Base-by-base conservation (phyloP, 352 stramenopile genomes). In the Pythium periplocum region DNA sequence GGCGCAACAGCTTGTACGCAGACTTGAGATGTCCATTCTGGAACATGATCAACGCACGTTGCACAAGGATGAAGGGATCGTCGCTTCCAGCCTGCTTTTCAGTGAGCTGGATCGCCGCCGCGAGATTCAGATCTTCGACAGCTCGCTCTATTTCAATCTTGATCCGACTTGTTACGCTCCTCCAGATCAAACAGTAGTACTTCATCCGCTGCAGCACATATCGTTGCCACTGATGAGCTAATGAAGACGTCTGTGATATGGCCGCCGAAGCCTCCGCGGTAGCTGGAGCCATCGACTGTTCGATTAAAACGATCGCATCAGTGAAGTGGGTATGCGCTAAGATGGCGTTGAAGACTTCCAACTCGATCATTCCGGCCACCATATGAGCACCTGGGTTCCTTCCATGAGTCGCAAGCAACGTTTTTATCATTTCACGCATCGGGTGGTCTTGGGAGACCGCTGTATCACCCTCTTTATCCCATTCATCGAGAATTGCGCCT, bases 111-210 rank as follows among this genome's bases (percentile, higher is more conserved):
- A 80, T 48, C 2, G 64, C 55, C 4, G 64, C 67, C 0, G 71
- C 76, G 9, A 73, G 8, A n/a, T 84, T 81, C 8, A 87, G 46
- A 44, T 84, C 73, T 43, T 83, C 70, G 0, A 83, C 73, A 0
- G 68, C 67, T 55, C 66, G 61, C 8, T 81, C 63, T 59, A 75
- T 83, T 46, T 82, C 73, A 17, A 75, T 71, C 45, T 72, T 73
- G 26, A 80, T 49, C 4, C 71, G 61, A 51, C 59, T 67, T 1
- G 66, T 64, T 43, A 84, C 51, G 36, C 68, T 81, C 42, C 73
- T 56, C 71, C 66, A 84, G 12, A 84, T 48, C n/a, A 78, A 50
- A n/a, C 61, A 79, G 46, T 83, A 79, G 43, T 71, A 79, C 37
- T 78, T 78, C 33, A 71, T 61, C 6, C 67, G 69, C 9, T 74